phyloP scores from a whole-genome alignment of 2,329 filamentous ascomycete species.

The Alternaria conjuncta region DNA sequence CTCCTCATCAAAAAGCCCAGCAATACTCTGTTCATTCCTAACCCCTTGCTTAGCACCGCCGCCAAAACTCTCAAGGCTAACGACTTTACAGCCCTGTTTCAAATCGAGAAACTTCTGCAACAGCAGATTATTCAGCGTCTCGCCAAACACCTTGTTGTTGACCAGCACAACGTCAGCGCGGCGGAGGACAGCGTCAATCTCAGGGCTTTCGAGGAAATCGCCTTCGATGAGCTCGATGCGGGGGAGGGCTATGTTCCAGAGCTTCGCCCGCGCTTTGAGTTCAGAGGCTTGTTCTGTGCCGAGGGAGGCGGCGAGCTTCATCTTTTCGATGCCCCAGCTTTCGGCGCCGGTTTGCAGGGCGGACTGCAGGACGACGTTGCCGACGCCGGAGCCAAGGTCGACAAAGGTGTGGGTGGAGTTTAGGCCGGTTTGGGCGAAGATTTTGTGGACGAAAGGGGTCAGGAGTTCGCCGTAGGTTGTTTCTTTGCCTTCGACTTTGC shows the following conservation, averaged over 20 bases:
- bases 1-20: conserved; percentile 80
- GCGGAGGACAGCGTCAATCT: conserved; percentile 75
- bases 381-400: conserved; percentile 93
- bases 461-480: conserved; percentile 95
- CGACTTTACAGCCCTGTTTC: conserved; percentile 86
- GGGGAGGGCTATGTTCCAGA: conserved; percentile 87
- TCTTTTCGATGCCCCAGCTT: conserved; percentile 96
- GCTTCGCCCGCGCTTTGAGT: conserved; percentile 80
- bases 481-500: conserved; percentile 85
- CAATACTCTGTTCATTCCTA: conserved; percentile 79
- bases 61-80: conserved; percentile 86
- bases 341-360: conserved; percentile 93
- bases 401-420: conserved; percentile 88
- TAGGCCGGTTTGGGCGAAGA: conserved; percentile 79
- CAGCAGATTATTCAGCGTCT: conserved; percentile 82
- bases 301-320: conserved; percentile 85
- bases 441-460: conserved; percentile 80
- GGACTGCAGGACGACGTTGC: conserved; percentile 93
- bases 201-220: conserved; percentile 78
- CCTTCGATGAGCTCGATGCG: conserved; percentile 80
- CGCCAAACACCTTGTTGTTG: conserved; percentile 96
- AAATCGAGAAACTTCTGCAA: conserved; percentile 91
- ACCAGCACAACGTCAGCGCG: conserved; percentile 94
- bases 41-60: conserved; percentile 73
- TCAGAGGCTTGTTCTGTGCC: conserved; percentile 82